Base-by-base conservation (phyloP, 2,329 filamentous ascomycete genomes). In the Penicillium concentricum region DNA sequence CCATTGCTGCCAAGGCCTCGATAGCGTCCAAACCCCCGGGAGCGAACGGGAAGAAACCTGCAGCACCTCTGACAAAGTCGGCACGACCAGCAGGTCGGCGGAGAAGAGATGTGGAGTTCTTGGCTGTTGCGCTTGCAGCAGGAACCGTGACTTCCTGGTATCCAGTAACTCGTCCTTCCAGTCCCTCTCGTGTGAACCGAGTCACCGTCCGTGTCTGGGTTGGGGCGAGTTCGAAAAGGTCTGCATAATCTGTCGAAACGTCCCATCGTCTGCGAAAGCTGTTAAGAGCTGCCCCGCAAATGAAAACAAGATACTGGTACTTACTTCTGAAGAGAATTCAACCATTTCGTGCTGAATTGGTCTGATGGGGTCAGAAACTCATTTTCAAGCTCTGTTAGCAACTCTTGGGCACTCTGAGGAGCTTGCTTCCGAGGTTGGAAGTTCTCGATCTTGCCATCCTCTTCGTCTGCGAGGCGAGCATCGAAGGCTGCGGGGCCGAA, bases 201-300 rank as follows among this genome's bases (percentile, higher is more conserved):
- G 91, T 96, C 64, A 97, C 88, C n/a, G 92, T 97, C 56, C 94
- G 86, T 16, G 92, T 93, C 76, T 97, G 94, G 0, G 93, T 95
- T 4, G 92, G 90, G 1, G 92, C 91, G 53, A 97, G 83, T 61
- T 88, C 85, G 75, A 96, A 96, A 18, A 97, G 83, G 55, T 91
- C 87, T n/a, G 86, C 84, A 71, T 92, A 89, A 67, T 96, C 88
- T 37, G 87, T 84, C 4, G 90, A 85, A 55, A 86, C 82, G 61
- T 96, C 90, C 94, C 93, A 99, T 72, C 87, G 80, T 64, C 81
- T 82, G 55, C 15, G 59, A 47, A 47, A 51, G 41, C 26, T 20
- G 48, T 63, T 58, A 59, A 52, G n/a, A 24, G 39, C n/a, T 43
- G 38, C 48, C 38, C 34, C 41, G 50, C 46, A 47, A 49, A 49